A percentile compares a stretch with the other conserved stretches of the same genome.
These are phyloP conservation scores for Stachybotrys elegans DNA, from an alignment of 2,329 filamentous ascomycete genomes.

Conservation along the genomic window DNA sequence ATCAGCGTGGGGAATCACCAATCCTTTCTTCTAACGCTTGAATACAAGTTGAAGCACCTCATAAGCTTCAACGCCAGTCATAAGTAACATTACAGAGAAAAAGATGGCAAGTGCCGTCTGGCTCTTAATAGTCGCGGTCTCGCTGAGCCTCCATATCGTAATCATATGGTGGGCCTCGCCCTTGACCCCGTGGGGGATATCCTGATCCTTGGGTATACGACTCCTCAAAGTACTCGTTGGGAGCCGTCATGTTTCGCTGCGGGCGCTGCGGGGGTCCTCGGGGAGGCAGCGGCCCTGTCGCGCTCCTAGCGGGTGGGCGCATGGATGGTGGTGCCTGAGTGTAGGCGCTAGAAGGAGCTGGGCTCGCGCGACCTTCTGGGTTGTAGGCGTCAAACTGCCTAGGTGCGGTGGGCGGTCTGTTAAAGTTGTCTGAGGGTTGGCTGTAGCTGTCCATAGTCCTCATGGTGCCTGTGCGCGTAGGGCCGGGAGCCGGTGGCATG, in stretches of 20 bases:
- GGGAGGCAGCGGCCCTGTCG: conserved; percentile 30
- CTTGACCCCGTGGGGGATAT: conserved; percentile 5
- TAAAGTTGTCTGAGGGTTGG: conserved; percentile 9
- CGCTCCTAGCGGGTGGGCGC: conserved; percentile 28
- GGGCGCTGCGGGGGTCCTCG: conserved; percentile 30
- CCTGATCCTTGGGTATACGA: conserved; percentile 15
- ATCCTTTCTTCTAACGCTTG: no score
- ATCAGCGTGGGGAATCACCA: no score
- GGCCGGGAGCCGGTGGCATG: conserved; percentile 26
- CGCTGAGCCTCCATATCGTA: conserved; percentile 32
- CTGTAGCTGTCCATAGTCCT: conserved; percentile 25
- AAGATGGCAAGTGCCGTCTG: background rate
- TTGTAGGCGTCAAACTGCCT: conserved; percentile 24
- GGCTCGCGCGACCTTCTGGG: conserved; percentile 25
- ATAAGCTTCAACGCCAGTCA: no score
- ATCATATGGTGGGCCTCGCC: conserved; percentile 23
- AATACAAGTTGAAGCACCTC: no score
- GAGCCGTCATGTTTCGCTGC: conserved; percentile 41
- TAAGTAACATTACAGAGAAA: conserved; percentile 7
- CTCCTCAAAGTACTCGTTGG: conserved; percentile 21
- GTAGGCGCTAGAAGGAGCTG: conserved; percentile 23
- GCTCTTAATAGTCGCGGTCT: conserved; percentile 20
- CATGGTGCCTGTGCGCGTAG: conserved; percentile 23
- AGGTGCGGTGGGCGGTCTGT: conserved; percentile 10
- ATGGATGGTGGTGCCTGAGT: conserved; percentile 14